phyloP scores from a whole-genome alignment of 176 grass and related monocot species.

The Phoenix dactylifera region DNA sequence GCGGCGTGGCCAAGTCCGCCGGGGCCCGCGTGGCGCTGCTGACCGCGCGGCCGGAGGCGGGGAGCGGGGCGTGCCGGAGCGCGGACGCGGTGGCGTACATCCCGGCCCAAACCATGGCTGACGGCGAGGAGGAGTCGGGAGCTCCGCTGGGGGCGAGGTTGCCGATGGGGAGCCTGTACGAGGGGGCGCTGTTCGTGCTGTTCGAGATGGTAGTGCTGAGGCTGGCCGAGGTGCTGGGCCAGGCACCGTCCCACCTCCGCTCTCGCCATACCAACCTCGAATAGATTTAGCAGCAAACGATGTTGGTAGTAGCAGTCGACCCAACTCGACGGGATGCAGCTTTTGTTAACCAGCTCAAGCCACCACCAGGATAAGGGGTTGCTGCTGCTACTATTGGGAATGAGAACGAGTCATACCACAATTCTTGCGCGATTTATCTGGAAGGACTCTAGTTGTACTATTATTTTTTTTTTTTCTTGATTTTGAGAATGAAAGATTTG shows the following conservation, averaged over 20 bases:
- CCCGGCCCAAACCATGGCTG: conserved; percentile 79
- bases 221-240: conserved; percentile 35
- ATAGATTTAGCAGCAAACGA: background rate
- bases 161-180: conserved; percentile 60
- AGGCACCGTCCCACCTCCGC: conserved; percentile 44
- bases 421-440: too few relatives aligned
- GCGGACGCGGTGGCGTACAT: conserved; percentile 27
- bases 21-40: conserved; percentile 27
- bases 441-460: too few relatives aligned
- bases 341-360: too few relatives aligned
- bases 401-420: too few relatives aligned
- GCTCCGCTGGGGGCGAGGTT: conserved; percentile 30
- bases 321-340: too few relatives aligned
- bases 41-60: conserved; percentile 37
- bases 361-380: too few relatives aligned
- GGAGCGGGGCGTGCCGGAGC: conserved; percentile 30
- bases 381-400: too few relatives aligned
- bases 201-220: conserved; percentile 85
- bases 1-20: too few relatives aligned
- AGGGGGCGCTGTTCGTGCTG: conserved; percentile 77
- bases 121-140: conserved; percentile 23
- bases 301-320: too few relatives aligned
- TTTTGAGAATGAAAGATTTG: too few relatives aligned
- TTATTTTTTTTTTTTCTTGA: too few relatives aligned
- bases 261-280: conserved; percentile 35